Conservation (phyloP, 345 rosid genomes). For the Aquilaria yunnanensis region DNA sequence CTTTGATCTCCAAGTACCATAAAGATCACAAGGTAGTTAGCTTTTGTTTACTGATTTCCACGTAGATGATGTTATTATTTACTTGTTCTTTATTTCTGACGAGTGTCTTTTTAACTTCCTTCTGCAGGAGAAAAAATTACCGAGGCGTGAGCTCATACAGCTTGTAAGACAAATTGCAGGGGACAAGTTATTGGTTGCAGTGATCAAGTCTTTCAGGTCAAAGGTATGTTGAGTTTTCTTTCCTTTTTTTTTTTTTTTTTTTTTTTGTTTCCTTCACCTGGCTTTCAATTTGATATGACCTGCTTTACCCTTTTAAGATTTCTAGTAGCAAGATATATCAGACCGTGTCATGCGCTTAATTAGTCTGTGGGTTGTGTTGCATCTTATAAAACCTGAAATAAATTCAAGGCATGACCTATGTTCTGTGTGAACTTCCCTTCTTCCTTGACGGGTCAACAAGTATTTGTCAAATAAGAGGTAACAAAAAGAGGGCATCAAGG, state of each 20-base stretch:
- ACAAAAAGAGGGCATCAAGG: no score
- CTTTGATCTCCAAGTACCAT: slow-evolving; percentile 41
- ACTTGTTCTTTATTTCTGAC: background rate
- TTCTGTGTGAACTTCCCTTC: no score
- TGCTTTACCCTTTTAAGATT: background rate
- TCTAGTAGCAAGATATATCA: background rate
- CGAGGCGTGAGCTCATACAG: slow-evolving; percentile 50
- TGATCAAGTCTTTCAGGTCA: slow-evolving; percentile 50
- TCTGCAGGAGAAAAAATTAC: slow-evolving; percentile 59
- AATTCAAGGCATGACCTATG: no score
- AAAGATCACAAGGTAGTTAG: slow-evolving; percentile 38
- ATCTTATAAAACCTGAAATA: no score
- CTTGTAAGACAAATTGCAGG: slow-evolving; percentile 59
- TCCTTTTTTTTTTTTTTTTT: background rate
- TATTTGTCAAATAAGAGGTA: no score
- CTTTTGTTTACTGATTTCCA: background rate
- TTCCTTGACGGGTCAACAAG: no score
- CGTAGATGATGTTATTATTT: background rate
- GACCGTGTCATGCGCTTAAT: no score
- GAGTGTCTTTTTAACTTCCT: background rate
- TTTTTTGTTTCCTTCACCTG: no score
- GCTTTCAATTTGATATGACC: background rate
- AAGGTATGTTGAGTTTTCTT: slow-evolving; percentile 28
- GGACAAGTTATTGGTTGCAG: slow-evolving; percentile 56
- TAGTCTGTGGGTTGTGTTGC: no score